These are phyloP conservation scores for Rhodotorula paludigena DNA, from an alignment of 768 basidiomycete genomes.

Conservation along the genomic window DNA sequence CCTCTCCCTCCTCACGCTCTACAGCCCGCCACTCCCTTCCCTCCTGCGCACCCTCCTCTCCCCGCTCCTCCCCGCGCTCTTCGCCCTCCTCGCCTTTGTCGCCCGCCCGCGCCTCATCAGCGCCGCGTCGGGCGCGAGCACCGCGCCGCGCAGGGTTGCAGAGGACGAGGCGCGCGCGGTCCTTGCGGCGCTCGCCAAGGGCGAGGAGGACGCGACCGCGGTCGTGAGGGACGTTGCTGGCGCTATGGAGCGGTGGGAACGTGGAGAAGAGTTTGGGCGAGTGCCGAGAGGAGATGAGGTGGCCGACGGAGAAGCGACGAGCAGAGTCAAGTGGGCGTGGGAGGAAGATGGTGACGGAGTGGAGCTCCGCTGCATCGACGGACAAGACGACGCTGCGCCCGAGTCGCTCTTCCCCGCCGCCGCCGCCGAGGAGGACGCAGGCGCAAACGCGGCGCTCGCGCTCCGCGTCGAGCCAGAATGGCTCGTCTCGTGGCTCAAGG, in stretches of 20 bases:
- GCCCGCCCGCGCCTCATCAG: conserved; percentile 65
- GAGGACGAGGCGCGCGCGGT: conserved; percentile 66
- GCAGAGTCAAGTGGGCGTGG: conserved; percentile 56
- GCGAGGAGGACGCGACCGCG: conserved; percentile 54
- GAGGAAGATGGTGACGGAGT: conserved; percentile 46
- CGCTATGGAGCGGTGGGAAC: conserved; percentile 50
- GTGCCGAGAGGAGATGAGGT: conserved; percentile 40
- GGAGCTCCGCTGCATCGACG: not conserved
- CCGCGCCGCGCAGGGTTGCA: conserved; percentile 51
- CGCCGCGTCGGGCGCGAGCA: conserved; percentile 60
- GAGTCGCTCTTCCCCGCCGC: too few species aligned
- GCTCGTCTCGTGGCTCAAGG: conserved; percentile 63
- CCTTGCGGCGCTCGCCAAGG: conserved; percentile 70
- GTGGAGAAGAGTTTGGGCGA: not conserved
- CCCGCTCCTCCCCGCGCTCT: conserved; percentile 56
- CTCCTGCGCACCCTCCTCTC: conserved; percentile 2
- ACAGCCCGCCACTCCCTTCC: conserved; percentile 11
- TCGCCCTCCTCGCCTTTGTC: conserved; percentile 53
- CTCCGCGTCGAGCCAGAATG: conserved; percentile 58
- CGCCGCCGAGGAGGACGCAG: conserved; percentile 44
- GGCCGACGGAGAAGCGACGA: conserved; percentile 51
- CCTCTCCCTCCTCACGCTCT: conserved; percentile 5
- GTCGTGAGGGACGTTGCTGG: conserved; percentile 59
- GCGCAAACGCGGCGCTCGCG: conserved; percentile 46
- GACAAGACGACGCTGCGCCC: not conserved